Base-by-base conservation (phyloP, 192 early-diverging fungal species). In the Backusella parvicylindrica region DNA sequence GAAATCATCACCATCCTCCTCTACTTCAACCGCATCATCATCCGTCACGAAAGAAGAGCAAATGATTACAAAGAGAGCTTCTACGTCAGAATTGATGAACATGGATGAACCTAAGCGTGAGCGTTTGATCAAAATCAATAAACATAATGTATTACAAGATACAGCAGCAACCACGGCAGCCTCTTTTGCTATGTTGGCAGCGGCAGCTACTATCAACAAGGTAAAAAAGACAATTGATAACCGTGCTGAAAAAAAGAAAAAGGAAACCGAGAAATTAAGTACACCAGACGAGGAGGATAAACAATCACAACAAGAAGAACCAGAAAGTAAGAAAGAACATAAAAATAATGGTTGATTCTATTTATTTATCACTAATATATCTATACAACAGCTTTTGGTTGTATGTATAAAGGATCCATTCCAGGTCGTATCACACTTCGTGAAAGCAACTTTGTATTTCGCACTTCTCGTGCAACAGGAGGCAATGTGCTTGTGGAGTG, bases 401-500 rank as follows among this genome's bases (percentile, higher is more conserved):
- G 70, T 18, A 72, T 72, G 50, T 72, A 72, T 60, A 72, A 72
- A 23, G 53, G 68, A 7, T 60, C 68, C 1, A 71, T 76, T 28
- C 75, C 70, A 9, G 78, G 78, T 6, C 56, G 74, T 7, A 60
- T 79, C n/a, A 26, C 56, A 6, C 15, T 79, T 18, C 7, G 28
- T 32, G 37, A 23, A 18, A 47, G 31, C 2, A 31, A 35, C 31
- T 32, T 79, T 3, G 35, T 50, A 37, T 79, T 79, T 16, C 73
- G 66, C 13, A 68, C 78, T 16, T 71, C 70, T 4, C 67, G 74
- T n/a, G 72, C 75, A 41, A 67, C 68, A 12, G 78, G 78, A 49
- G 70, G 60, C 13, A 41, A 53, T 13, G 21, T 70, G 13, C 37
- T 75, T 21, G 74, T 79, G 16, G 78, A 79, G 5, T 75, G 68